Evolutionary conservation across 1,284 basidiomycete genomes (phyloP), one percentile per base, ranked within the genome.

Genomic region (Leccinum pachyderme): DNA sequence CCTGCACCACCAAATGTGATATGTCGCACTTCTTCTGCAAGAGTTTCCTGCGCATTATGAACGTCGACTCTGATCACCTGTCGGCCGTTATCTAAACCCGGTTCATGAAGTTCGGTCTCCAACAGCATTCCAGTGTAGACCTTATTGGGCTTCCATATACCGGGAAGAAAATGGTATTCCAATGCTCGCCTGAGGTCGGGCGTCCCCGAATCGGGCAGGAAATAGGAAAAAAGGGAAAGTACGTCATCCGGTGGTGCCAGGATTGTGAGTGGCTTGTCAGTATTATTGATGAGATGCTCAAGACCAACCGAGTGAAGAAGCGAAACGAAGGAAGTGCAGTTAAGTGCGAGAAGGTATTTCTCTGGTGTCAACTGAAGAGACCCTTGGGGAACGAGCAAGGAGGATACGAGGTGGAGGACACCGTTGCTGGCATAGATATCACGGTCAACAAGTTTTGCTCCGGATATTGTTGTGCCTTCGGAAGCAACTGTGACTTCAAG

Each of bases 361-460:
- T 99, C 96, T 5, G 95, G 88, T 1, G 93, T 96, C 45, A 96
- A 75, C 60, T 83, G 79, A 46, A 99, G 82, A 31, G 89, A 79
- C 7, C 83, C 85, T 0, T 82, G 79, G 1, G 94, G 91, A 12
- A 97, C 71, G 12, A 99, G 82, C 24, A 99, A 81, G 12, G 83
- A 81, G 8, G 91, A 90, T 41, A 99, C 81, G 45, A 95, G 82
- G 72, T 99, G 97, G 22, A 98, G 71, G 43, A 98, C 97, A 48
- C 95, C 95, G 62, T 98, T 98, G n/a, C 91, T 87, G 3, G 93
- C 93, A 62, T 95, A 93, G 45, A 95, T 84, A 67, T 98, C 94
- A 5, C 84, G 81, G 15, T 85, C 76, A 7, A 85, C 67, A 28
- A 94, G 76, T 24, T 78, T 73, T 1, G 91, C 86, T 27, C 79